Base-by-base conservation (phyloP, 768 basidiomycete genomes). In the Termitomyces sp. region DNA sequence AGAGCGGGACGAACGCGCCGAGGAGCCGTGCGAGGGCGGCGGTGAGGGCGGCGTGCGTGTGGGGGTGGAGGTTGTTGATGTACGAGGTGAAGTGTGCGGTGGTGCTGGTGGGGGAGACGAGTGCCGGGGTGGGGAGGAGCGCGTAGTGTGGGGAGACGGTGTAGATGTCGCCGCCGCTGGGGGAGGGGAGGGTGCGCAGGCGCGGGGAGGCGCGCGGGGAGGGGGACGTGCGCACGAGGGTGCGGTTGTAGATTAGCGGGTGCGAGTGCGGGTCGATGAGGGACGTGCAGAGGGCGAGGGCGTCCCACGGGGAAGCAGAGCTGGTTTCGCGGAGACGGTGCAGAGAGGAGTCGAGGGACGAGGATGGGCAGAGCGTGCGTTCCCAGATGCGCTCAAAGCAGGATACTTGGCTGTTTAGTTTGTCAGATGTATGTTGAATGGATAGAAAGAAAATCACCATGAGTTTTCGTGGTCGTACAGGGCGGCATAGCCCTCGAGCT, bases 381-480 rank as follows among this genome's bases (percentile, higher is more conserved):
- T 82, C 77, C 81, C 81, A 84, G 23, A 84, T 79, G 20, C 82
- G 77, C 51, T 82, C 81, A 61, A 81, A 83, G 63, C 78, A 81
- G n/a, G 82, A 82, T 6, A 82, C 74, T 65, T 82, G 75, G 62
- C 82, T 84, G 5, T n/a, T 6, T 23, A 46, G 26, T 55, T 20
- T 50, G 5, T 55, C 28, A 54, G 47, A 35, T 8, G 16, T 5
- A 9, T n/a, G 23, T 26, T 13, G 8, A 33, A 56, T 10, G 13
- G 13, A 33, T 55, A 30, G 43, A 28, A 43, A 44, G 14, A 50
- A 3, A 58, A 71, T 60, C 71, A 74, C 82, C 80, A 81, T 50
- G 61, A 35, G 50, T 71, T 66, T 20, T 67, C 57, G 43, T 69
- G 67, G 57, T 83, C 78, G 28, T 75, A 66, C 4, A 82, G 70